A percentile compares a stretch with the other conserved stretches of the same genome.
Conservation (phyloP, 2,329 filamentous ascomycete species). For the Aureobasidium subglaciale region DNA sequence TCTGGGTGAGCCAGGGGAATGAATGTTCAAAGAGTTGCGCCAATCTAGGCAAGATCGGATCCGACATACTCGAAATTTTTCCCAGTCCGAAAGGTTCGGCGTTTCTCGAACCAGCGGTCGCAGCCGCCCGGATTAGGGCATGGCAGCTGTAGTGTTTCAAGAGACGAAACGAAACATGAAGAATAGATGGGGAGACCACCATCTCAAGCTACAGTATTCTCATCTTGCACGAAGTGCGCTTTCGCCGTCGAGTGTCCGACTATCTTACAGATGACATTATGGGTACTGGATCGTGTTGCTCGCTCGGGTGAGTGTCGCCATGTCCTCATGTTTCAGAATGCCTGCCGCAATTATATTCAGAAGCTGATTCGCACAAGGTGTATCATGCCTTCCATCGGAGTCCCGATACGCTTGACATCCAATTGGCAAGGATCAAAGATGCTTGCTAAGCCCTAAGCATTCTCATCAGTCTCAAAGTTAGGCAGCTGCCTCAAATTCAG, state of each 20-base stretch:
- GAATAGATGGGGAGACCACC: background rate
- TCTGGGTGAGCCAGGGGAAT: background rate
- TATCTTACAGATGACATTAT: background rate
- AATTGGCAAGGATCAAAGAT: background rate
- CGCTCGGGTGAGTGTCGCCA: background rate
- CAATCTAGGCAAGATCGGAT: background rate
- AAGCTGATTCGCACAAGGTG: background rate
- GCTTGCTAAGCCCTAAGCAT: background rate
- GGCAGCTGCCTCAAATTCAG: background rate
- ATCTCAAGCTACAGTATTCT: background rate
- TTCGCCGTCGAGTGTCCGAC: background rate
- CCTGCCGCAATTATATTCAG: background rate
- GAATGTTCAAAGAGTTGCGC: background rate
- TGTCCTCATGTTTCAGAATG: background rate
- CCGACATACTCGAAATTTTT: background rate
- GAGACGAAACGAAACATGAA: background rate
- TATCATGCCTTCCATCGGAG: background rate
- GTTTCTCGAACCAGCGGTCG: background rate
- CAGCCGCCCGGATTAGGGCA: background rate
- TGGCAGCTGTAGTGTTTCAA: constrained; percentile 6
- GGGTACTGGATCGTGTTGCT: background rate
- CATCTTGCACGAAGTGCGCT: background rate
- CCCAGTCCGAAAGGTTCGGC: background rate
- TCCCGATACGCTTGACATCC: no score
- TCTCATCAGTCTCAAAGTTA: background rate